phyloP scores from a whole-genome alignment of 139 green algal genomes.

The Mychonastes homosphaera region DNA sequence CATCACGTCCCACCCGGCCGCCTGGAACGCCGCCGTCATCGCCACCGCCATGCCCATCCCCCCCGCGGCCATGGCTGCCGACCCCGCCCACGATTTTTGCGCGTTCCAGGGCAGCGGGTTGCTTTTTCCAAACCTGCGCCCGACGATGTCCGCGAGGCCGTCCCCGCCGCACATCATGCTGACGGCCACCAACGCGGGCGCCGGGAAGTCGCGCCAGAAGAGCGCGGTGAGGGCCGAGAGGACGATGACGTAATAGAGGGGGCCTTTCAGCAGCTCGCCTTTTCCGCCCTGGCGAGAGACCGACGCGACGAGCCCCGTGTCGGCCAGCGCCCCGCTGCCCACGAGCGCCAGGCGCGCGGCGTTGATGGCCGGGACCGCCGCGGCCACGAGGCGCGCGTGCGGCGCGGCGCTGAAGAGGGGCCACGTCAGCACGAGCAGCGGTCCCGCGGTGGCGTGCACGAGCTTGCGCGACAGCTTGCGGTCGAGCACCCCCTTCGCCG shows the following conservation, averaged over 20 bases:
- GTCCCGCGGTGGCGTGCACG: conserved; percentile 81
- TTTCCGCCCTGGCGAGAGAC: conserved; percentile 58
- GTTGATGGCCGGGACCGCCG: conserved; percentile 59
- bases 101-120: conserved; percentile 74
- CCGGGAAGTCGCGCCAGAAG: conserved; percentile 65
- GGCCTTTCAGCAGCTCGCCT: conserved; percentile 57
- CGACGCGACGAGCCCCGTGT: conserved; percentile 55
- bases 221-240: conserved; percentile 51
- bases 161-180: conserved; percentile 85
- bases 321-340: conserved; percentile 45
- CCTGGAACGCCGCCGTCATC: conserved; percentile 10
- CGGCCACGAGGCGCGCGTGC: conserved; percentile 42
- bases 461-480: conserved; percentile 86
- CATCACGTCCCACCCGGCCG: not conserved
- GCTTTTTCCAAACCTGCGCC: conserved; percentile 46
- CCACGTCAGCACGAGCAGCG: conserved; percentile 78
- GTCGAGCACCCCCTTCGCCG: conserved; percentile 34
- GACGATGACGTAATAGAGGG: conserved; percentile 77
- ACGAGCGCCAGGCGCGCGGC: conserved; percentile 40
- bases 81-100: conserved; percentile 79
- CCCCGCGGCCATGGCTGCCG: conserved; percentile 68
- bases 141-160: conserved; percentile 88
- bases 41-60: conserved; percentile 39
- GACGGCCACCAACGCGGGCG: conserved; percentile 30
- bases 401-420: conserved; percentile 64